Evolutionary conservation across 1,284 basidiomycete genomes (phyloP), one percentile per base, ranked within the genome.

Genomic region (Cryptococcus sp.): DNA sequence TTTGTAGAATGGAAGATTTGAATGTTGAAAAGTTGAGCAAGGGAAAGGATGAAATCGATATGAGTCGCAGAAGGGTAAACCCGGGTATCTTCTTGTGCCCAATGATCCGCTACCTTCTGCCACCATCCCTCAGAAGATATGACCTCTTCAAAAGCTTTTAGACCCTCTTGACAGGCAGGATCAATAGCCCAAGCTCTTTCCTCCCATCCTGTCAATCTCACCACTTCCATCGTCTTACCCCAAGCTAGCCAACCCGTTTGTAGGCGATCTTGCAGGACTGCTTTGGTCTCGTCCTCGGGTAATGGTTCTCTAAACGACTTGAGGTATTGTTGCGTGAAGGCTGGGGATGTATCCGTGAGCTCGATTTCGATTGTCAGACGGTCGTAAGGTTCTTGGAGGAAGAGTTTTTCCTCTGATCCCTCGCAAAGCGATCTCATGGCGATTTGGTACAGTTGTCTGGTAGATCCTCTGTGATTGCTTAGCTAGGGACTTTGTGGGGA

Each of bases 181-280:
- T 94, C 89, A 86, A 91, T 91, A 4, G 72, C 57, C 58, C 86
- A 81, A 1, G 82, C 73, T 13, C 80, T 74, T n/a, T 79, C 77
- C 42, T 80, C 80, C 52, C 79, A 83, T 5, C 76, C 66, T 65
- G 81, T 67, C 59, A 80, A 66, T 4, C 74, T 72, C 67, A 93
- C 91, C 35, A 83, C 90, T 67, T 86, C 86, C 56, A 92, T 80
- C 41, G 79, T 80, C 48, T 83, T 77, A 37, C 84, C 81, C 92
- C 94, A 97, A 1, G 85, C 80, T 50, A 98, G 77, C 82, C 95
- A 97, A 1, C 94, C 95, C 1, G 87, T 89, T 48, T 81, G 78
- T 30, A 87, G 79, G 71, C 92, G 90, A 78, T 98, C 95, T 55
- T 72, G 63, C n/a, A 79, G 63, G 31, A 71, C 57, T 0, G 69